Conservation (phyloP, 768 basidiomycete species). For the Boletellus emodensis region DNA sequence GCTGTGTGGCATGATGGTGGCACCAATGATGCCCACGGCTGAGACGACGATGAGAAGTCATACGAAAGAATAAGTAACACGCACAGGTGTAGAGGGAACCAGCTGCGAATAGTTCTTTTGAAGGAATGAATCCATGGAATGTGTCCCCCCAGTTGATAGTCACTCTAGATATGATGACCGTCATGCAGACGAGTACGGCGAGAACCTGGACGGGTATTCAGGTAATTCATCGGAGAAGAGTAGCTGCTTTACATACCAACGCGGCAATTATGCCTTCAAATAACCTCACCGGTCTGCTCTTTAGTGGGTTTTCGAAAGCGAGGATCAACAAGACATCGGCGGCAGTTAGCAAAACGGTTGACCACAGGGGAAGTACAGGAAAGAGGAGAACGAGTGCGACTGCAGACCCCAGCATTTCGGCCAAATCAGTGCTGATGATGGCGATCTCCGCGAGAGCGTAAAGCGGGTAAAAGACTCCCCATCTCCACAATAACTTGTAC, state of each 20-base stretch:
- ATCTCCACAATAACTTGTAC: conserved; percentile 53
- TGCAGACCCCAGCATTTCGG: conserved; percentile 78
- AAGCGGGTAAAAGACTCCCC: conserved; percentile 60
- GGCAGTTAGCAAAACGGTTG: conserved; percentile 64
- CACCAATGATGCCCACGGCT: conserved; percentile 74
- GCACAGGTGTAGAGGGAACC: conserved; percentile 64
- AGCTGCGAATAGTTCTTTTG: conserved; percentile 52
- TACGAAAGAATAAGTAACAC: conserved; percentile 10
- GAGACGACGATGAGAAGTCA: conserved; percentile 13
- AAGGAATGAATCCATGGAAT: conserved; percentile 76
- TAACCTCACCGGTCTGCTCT: conserved; percentile 58
- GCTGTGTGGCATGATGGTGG: conserved; percentile 92
- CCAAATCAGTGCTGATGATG: conserved; percentile 74
- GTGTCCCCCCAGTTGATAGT: conserved; percentile 67
- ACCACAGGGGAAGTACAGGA: conserved; percentile 65
- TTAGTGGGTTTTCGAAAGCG: conserved; percentile 64
- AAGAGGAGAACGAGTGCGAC: conserved; percentile 77
- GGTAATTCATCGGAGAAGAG: background rate
- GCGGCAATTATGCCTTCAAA: conserved; percentile 65
- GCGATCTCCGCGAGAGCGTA: conserved; percentile 64
- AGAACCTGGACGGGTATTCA: conserved; percentile 42
- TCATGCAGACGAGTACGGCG: conserved; percentile 74
- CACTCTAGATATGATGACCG: conserved; percentile 68
- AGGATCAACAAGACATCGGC: conserved; percentile 69
- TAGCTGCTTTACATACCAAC: conserved; percentile 41